phyloP scores from a whole-genome alignment of 1,139 yeast species.

The Sugiyamaella grinbergsii region DNA sequence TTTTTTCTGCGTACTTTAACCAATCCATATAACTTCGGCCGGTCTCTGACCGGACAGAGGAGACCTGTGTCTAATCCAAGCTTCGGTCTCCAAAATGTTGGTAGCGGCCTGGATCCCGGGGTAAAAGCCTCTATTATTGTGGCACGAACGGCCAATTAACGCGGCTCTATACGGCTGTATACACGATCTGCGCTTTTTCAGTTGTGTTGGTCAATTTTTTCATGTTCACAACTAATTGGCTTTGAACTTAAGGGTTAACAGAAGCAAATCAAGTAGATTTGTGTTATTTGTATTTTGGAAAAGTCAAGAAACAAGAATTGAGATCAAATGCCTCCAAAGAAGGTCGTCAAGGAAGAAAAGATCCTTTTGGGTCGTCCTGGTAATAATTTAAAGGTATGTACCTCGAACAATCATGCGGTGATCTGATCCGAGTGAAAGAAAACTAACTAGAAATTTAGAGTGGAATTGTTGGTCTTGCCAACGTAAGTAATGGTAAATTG shows the following conservation, averaged over 20 bases:
- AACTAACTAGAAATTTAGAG: slow-evolving; percentile 42
- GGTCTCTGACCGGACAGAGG: neutral
- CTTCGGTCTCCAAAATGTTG: too few species aligned
- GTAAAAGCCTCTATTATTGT: too few species aligned
- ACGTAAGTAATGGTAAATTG: slow-evolving; percentile 40
- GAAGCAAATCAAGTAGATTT: slow-evolving; percentile 5
- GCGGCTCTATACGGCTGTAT: slow-evolving; percentile 2
- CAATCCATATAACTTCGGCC: too few species aligned
- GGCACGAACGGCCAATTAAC: neutral
- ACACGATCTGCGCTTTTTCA: slow-evolving; percentile 1
- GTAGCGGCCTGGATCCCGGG: too few species aligned
- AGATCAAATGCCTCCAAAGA: slow-evolving; percentile 86
- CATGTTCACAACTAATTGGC: neutral
- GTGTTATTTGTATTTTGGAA: neutral
- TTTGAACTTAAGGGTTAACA: neutral
- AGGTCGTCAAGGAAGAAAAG: slow-evolving; percentile 86
- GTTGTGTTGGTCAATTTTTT: slow-evolving; percentile 7
- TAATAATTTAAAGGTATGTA: slow-evolving; percentile 48
- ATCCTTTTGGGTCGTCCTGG: slow-evolving; percentile 97
- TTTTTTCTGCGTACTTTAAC: neutral
- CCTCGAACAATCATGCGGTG: neutral
- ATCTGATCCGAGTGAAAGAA: neutral
- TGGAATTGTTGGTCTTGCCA: slow-evolving; percentile 96
- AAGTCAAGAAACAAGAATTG: neutral
- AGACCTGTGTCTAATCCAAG: too few species aligned